phyloP scores from a whole-genome alignment of 306 rosid species.

The Rubus parviflorus region DNA sequence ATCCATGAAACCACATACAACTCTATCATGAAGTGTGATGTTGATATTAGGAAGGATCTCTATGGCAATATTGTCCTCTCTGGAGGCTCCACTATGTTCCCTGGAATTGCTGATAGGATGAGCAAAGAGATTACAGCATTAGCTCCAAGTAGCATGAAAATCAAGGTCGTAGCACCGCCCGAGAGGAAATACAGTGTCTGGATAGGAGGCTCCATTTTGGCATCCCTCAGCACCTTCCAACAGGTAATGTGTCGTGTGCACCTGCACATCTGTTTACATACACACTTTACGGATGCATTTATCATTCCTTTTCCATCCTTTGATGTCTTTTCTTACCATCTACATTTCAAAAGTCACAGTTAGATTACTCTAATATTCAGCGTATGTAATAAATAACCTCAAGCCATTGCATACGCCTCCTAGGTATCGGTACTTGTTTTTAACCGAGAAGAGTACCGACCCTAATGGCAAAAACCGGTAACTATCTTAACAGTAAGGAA shows the following conservation, averaged over 20 bases:
- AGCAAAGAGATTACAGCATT: conserved; percentile 94
- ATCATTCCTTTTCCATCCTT: neutral
- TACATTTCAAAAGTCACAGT: neutral
- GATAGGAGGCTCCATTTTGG: conserved; percentile 98
- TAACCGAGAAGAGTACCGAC: too few relatives aligned
- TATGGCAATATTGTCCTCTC: conserved; percentile 92
- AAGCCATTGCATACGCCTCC: too few relatives aligned
- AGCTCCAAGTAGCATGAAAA: conserved; percentile 96
- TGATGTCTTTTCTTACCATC: neutral
- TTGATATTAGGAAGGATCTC: conserved; percentile 94
- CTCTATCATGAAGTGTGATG: conserved; percentile 98
- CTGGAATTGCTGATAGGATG: conserved; percentile 98
- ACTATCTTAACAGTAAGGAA: too few relatives aligned
- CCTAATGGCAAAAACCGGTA: too few relatives aligned
- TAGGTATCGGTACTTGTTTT: too few relatives aligned
- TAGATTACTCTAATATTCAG: neutral
- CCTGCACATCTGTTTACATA: neutral
- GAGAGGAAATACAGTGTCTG: conserved; percentile 98
- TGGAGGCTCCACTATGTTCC: conserved; percentile 96
- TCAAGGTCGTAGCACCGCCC: conserved; percentile 95
- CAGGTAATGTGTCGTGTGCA: conserved; percentile 51
- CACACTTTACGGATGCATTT: neutral
- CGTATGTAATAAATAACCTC: too few relatives aligned
- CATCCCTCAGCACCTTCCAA: conserved; percentile 99
- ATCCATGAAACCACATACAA: conserved; percentile 96